Conservation (phyloP, 176 grass and related monocot genomes). For the Musa schizocarpa region DNA sequence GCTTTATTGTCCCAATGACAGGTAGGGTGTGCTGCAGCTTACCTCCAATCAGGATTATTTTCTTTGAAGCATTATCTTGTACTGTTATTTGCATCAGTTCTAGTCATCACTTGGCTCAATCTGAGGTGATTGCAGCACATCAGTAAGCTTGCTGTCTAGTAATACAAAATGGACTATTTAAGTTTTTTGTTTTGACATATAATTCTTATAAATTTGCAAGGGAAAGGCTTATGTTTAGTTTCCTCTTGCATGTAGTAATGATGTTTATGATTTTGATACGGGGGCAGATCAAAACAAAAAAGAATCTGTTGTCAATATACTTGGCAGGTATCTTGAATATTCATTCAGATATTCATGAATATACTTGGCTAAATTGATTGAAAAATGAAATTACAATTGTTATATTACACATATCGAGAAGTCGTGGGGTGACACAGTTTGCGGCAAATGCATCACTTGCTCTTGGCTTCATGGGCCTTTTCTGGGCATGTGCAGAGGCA, state of each 20-base stretch:
- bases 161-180: background rate
- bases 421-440: slow-evolving; percentile 40
- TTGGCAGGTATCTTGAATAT: slow-evolving; percentile 58
- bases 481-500: slow-evolving; percentile 63
- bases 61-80: slow-evolving; percentile 43
- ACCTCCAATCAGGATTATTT: slow-evolving; percentile 49
- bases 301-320: slow-evolving; percentile 77
- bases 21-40: slow-evolving; percentile 63
- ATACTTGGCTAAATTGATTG: background rate
- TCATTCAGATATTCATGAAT: background rate
- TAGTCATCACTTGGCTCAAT: slow-evolving; percentile 95
- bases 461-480: slow-evolving; percentile 48
- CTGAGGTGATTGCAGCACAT: slow-evolving; percentile 37
- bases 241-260: slow-evolving; percentile 48
- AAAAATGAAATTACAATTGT: background rate
- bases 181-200: background rate
- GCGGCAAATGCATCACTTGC: slow-evolving; percentile 57
- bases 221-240: slow-evolving; percentile 4
- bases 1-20: slow-evolving; percentile 13
- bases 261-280: slow-evolving; percentile 80
- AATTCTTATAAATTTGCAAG: background rate
- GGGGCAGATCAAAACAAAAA: slow-evolving; percentile 80
- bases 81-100: slow-evolving; percentile 43
- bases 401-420: slow-evolving; percentile 26
- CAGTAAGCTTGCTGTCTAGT: background rate